Percentiles rank a stretch among this genome's conserved stretches.
phyloP scores from a whole-genome alignment of 2,329 filamentous ascomycete species.

The Fusarium coicis region DNA sequence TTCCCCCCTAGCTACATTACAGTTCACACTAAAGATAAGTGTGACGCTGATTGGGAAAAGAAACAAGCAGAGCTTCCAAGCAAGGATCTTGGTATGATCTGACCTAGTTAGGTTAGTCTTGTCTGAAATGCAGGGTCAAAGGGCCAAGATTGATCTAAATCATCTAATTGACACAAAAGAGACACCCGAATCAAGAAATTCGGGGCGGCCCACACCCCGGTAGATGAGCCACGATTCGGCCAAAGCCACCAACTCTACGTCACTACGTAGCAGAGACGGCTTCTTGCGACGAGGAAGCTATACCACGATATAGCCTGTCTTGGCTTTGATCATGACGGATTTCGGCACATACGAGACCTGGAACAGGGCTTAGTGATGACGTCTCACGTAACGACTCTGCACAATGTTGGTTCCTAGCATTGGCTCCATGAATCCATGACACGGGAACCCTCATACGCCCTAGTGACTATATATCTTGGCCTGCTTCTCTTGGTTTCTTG shows the following conservation, averaged over 20 bases:
- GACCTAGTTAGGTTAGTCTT: background rate
- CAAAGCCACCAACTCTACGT: slow-evolving; percentile 42
- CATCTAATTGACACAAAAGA: slow-evolving; percentile 10
- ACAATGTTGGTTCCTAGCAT: slow-evolving; percentile 29
- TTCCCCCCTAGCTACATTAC: too few relatives aligned
- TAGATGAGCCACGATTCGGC: slow-evolving; percentile 38
- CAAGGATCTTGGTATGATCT: slow-evolving; percentile 21
- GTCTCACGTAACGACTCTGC: slow-evolving; percentile 37
- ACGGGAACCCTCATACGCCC: slow-evolving; percentile 4
- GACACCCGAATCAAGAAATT: slow-evolving; percentile 37
- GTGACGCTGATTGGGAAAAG: slow-evolving; percentile 29
- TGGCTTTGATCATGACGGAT: slow-evolving; percentile 29
- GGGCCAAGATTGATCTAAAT: background rate
- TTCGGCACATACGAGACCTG: slow-evolving; percentile 22
- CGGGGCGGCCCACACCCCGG: slow-evolving; percentile 29
- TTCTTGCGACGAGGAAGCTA: slow-evolving; percentile 30
- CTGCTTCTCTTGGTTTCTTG: slow-evolving; percentile 7
- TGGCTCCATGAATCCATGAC: background rate
- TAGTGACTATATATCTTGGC: slow-evolving; percentile 22
- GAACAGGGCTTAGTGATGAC: slow-evolving; percentile 39
- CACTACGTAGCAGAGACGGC: slow-evolving; percentile 32
- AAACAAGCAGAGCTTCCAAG: slow-evolving; percentile 7
- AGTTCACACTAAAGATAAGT: slow-evolving; percentile 33
- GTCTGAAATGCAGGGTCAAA: slow-evolving; percentile 17
- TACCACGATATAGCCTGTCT: slow-evolving; percentile 20